Evolutionary conservation across 495 filamentous ascomycete genomes (phyloP).

Genomic region (Penicillium coprophilum): DNA sequence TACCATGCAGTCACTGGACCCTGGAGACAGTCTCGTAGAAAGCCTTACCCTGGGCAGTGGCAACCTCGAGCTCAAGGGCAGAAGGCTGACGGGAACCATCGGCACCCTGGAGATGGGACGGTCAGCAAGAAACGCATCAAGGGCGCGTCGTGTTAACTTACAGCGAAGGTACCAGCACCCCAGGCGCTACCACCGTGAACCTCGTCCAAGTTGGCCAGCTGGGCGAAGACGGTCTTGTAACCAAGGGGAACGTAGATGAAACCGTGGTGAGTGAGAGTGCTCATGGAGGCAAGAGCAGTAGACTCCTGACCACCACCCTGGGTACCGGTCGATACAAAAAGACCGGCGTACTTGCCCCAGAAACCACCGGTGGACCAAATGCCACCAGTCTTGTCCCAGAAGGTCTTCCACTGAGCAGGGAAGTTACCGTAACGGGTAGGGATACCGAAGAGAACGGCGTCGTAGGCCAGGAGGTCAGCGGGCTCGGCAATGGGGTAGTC

Average conservation of each 20-base stretch:
- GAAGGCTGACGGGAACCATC: slow-evolving; percentile 83
- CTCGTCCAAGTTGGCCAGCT: slow-evolving; percentile 67
- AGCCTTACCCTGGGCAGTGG: slow-evolving; percentile 74
- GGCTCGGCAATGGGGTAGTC: slow-evolving; percentile 69
- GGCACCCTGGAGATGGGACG: slow-evolving; percentile 37
- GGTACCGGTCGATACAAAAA: slow-evolving; percentile 84
- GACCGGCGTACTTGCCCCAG: slow-evolving; percentile 87
- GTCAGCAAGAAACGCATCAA: not conserved
- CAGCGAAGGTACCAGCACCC: slow-evolving; percentile 93
- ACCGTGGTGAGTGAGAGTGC: slow-evolving; percentile 89
- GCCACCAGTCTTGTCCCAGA: slow-evolving; percentile 80
- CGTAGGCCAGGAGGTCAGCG: slow-evolving; percentile 68
- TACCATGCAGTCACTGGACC: slow-evolving; percentile 82
- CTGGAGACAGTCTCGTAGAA: slow-evolving; percentile 82
- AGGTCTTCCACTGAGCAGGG: slow-evolving; percentile 92
- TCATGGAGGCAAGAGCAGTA: slow-evolving; percentile 78
- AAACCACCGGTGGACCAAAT: slow-evolving; percentile 71
- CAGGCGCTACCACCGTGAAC: slow-evolving; percentile 84
- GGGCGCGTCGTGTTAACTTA: slow-evolving; percentile 36
- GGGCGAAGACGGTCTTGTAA: slow-evolving; percentile 75
- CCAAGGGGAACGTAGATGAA: slow-evolving; percentile 94
- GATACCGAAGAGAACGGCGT: slow-evolving; percentile 92
- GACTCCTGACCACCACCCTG: slow-evolving; percentile 91
- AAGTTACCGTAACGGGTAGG: slow-evolving; percentile 99
- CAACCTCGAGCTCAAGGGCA: slow-evolving; percentile 71